These are phyloP conservation scores for Davidsoniella virescens DNA, from an alignment of 2,329 filamentous ascomycete genomes.

Conservation along the genomic window DNA sequence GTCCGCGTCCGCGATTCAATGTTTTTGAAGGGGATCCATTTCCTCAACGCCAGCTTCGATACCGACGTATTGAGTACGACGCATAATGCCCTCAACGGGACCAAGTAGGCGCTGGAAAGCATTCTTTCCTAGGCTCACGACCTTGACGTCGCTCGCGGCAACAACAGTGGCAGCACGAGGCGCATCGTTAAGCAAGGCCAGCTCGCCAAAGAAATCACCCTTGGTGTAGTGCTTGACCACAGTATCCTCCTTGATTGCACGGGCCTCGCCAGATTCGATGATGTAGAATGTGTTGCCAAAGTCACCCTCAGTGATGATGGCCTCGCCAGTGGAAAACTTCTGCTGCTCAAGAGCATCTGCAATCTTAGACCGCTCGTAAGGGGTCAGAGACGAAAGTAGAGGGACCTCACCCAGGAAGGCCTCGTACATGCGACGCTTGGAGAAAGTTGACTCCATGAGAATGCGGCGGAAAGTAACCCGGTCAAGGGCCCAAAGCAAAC, in stretches of 20 bases:
- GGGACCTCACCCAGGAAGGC: constrained; percentile 90
- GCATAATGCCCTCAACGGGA: constrained; percentile 87
- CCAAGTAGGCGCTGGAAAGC: constrained; percentile 89
- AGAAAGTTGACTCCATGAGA: constrained; percentile 94
- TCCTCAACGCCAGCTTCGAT: constrained; percentile 47
- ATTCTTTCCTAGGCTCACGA: constrained; percentile 80
- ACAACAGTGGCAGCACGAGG: constrained; percentile 82
- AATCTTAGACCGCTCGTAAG: constrained; percentile 93
- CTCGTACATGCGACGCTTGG: constrained; percentile 91
- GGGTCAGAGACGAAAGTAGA: constrained; percentile 63
- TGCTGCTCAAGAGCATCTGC: constrained; percentile 86
- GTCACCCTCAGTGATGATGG: constrained; percentile 84
- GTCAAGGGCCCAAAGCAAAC: constrained; percentile 85
- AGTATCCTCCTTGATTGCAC: constrained; percentile 65
- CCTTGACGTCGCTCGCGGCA: constrained; percentile 74
- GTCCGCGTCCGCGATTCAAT: constrained; percentile 11
- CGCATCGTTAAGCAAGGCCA: constrained; percentile 83
- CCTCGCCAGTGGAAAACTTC: constrained; percentile 64
- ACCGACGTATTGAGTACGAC: constrained; percentile 51
- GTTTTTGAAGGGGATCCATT: constrained; percentile 45
- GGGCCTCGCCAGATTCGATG: constrained; percentile 71
- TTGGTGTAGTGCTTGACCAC: constrained; percentile 70
- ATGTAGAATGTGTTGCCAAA: constrained; percentile 85
- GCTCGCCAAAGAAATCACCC: constrained; percentile 93
- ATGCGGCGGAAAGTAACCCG: constrained; percentile 94